Conservation (phyloP, 2,329 filamentous ascomycete genomes). For the Thelonectria blattea region DNA sequence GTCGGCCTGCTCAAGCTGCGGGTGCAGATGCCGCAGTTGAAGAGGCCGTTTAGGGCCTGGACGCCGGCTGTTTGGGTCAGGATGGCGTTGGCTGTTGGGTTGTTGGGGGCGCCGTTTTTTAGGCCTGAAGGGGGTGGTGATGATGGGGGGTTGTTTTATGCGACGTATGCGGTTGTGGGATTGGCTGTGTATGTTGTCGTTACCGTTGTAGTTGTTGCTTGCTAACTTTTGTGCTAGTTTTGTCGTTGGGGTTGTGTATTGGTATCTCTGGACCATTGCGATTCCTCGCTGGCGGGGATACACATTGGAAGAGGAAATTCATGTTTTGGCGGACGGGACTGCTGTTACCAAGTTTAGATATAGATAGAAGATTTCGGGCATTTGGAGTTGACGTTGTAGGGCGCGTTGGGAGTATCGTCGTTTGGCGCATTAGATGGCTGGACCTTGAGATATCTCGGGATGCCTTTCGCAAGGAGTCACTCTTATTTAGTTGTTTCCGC, state of each 20-base stretch:
- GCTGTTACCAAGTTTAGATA: slow-evolving; percentile 63
- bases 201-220: neutral
- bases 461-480: neutral
- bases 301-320: slow-evolving; percentile 65
- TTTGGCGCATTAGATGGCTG: neutral
- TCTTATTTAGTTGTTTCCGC: neutral
- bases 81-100: slow-evolving; percentile 57
- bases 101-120: slow-evolving; percentile 68
- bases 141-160: slow-evolving; percentile 51
- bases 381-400: neutral
- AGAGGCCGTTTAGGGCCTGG: slow-evolving; percentile 71
- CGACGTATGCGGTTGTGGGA: slow-evolving; percentile 60
- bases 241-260: slow-evolving; percentile 66
- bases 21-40: slow-evolving; percentile 62
- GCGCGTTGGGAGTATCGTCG: no score
- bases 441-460: neutral
- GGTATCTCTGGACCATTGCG: slow-evolving; percentile 69
- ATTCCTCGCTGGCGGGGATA: slow-evolving; percentile 67
- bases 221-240: slow-evolving; percentile 49
- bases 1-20: slow-evolving; percentile 67
- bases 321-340: slow-evolving; percentile 69
- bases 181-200: slow-evolving; percentile 55
- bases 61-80: slow-evolving; percentile 62
- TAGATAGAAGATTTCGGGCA: neutral
- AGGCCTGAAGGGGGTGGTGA: slow-evolving; percentile 50